Evolutionary conservation across 2,329 filamentous ascomycete species (phyloP).

Genomic region (Ophiostoma novo-ulmi): DNA sequence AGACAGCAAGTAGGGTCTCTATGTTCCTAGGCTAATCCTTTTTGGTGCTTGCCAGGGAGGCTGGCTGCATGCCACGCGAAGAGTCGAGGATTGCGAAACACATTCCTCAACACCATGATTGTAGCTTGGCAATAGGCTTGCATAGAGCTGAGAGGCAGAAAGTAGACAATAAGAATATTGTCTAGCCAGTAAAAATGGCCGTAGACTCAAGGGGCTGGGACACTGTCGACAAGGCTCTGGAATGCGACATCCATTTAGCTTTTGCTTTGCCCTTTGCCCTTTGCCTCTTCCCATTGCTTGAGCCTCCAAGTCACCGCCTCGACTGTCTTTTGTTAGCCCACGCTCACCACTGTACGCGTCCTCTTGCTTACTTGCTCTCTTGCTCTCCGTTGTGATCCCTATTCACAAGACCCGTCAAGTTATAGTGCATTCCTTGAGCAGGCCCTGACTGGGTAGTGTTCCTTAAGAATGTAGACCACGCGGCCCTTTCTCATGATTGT

Average conservation of each 20-base stretch:
- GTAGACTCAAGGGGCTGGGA: slow-evolving; percentile 19
- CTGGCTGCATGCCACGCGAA: slow-evolving; percentile 21
- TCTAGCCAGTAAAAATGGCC: background rate
- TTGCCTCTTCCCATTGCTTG: background rate
- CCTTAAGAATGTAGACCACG: background rate
- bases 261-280: background rate
- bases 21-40: slow-evolving; percentile 17
- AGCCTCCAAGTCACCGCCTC: background rate
- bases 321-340: background rate
- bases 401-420: background rate
- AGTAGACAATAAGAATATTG: background rate
- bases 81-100: slow-evolving; percentile 2
- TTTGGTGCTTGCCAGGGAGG: slow-evolving; percentile 20
- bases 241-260: slow-evolving; percentile 12
- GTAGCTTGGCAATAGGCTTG: background rate
- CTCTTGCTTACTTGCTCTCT: background rate
- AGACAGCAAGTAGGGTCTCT: background rate
- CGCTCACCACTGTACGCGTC: background rate
- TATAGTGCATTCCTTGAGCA: background rate
- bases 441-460: background rate
- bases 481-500: background rate
- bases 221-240: slow-evolving; percentile 21
- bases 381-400: background rate
- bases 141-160: background rate
- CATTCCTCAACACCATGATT: slow-evolving; percentile 1